These are phyloP conservation scores for Verticillium klebahnii DNA, from an alignment of 2,329 filamentous ascomycete genomes.

Conservation along the genomic window DNA sequence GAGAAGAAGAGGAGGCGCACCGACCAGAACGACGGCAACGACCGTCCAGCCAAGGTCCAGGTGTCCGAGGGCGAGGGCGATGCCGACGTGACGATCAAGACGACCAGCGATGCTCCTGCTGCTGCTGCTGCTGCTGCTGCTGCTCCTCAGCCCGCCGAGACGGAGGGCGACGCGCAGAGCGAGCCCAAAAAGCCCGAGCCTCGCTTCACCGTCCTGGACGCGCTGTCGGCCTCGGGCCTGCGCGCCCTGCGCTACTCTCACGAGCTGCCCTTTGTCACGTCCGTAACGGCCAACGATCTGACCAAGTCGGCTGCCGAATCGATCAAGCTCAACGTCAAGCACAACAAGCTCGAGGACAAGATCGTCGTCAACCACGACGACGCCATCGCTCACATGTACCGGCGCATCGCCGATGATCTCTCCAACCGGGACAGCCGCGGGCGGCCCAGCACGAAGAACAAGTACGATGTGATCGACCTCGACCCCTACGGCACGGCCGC, in stretches of 20 bases:
- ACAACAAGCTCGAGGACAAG: slow-evolving; percentile 70
- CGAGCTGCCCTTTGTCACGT: slow-evolving; percentile 80
- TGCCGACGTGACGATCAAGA: slow-evolving; percentile 3
- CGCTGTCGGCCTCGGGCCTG: slow-evolving; percentile 87
- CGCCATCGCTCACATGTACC: slow-evolving; percentile 89
- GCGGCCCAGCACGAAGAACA: slow-evolving; percentile 34
- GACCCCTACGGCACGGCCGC: slow-evolving; percentile 94
- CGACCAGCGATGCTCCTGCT: slow-evolving; percentile 8
- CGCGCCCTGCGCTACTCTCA: slow-evolving; percentile 87
- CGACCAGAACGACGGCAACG: slow-evolving; percentile 44
- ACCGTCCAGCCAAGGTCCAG: slow-evolving; percentile 22
- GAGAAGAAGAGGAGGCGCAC: slow-evolving; percentile 35
- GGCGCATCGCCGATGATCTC: slow-evolving; percentile 51
- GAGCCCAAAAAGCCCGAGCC: slow-evolving; percentile 25
- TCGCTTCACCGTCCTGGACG: slow-evolving; percentile 83
- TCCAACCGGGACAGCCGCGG: slow-evolving; percentile 34
- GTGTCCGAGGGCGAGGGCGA: slow-evolving; percentile 16
- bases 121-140: slow-evolving; percentile 9
- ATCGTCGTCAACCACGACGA: slow-evolving; percentile 75
- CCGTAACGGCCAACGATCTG: slow-evolving; percentile 85
- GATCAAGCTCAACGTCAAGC: slow-evolving; percentile 78
- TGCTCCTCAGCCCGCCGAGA: slow-evolving; percentile 5
- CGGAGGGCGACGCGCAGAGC: slow-evolving; percentile 6
- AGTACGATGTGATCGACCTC: slow-evolving; percentile 92
- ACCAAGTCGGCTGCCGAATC: slow-evolving; percentile 71